These are phyloP conservation scores for Candida sonorensis DNA, from an alignment of 805 yeast species.

Conservation along the genomic window DNA sequence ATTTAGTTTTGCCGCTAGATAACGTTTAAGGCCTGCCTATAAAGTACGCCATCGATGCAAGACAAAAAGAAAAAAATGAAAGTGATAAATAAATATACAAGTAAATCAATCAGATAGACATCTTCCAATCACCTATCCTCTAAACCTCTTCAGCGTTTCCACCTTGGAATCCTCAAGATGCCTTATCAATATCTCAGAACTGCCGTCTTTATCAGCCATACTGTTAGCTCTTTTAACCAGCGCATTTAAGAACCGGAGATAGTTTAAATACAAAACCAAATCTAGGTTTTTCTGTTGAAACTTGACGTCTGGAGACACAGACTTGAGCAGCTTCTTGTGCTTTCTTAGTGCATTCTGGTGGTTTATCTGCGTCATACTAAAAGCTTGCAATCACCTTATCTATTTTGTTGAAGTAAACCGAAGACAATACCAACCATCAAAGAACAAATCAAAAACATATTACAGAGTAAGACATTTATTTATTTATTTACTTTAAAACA, in stretches of 20 bases:
- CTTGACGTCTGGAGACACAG: slow-evolving; percentile 2
- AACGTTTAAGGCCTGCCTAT: too few relatives aligned
- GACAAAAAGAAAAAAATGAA: too few relatives aligned
- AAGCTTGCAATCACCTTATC: too few relatives aligned
- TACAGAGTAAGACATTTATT: too few relatives aligned
- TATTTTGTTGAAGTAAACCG: background rate
- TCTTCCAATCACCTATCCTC: slow-evolving; percentile 16
- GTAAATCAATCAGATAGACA: too few relatives aligned
- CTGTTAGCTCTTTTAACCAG: slow-evolving; percentile 34
- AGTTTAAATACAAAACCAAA: slow-evolving; percentile 37
- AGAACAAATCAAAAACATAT: too few relatives aligned
- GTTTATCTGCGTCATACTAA: slow-evolving; percentile 2
- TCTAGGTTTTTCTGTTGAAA: slow-evolving; percentile 20
- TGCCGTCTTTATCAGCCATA: slow-evolving; percentile 33
- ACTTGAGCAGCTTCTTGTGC: slow-evolving; percentile 8
- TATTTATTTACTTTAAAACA: too few relatives aligned
- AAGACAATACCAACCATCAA: too few relatives aligned
- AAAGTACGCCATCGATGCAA: too few relatives aligned
- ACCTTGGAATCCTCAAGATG: slow-evolving; percentile 31
- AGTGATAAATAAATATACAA: too few relatives aligned
- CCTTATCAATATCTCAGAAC: slow-evolving; percentile 34
- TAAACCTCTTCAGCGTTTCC: slow-evolving; percentile 18
- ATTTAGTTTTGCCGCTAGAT: too few relatives aligned
- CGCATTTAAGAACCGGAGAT: slow-evolving; percentile 37
- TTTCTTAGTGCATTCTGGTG: slow-evolving; percentile 11